Base-by-base conservation (phyloP, 106 monocot genomes). In the Posidonia australis region DNA sequence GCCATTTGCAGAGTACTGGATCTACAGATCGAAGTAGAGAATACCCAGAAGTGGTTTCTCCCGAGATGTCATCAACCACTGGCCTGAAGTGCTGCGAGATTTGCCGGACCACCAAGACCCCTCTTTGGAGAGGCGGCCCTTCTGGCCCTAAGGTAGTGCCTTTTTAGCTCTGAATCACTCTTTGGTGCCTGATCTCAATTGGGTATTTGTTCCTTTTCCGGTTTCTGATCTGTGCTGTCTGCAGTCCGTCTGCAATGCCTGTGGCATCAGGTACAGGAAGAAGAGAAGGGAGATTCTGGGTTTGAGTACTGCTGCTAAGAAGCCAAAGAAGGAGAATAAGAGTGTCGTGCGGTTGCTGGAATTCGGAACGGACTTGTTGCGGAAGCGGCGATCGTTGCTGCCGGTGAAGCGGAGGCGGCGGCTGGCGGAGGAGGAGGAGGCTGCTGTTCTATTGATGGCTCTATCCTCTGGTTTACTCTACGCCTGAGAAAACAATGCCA, bases 61-160 rank as follows among this genome's bases (percentile, higher is more conserved):
- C 6, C 28, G 61, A 61, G 30, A 61, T 20, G 24, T 64, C 46
- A 11, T 45, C 44, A 6, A 45, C 64, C 6, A 7, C 14, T 27
- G 64, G 55, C 30, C n/a, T 52, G 28, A 66, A 66, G 51, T 30
- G 30, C 66, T 74, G 74, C 21, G 58, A 57, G 36, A 46, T 30
- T 42, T 74, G 74, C 66, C 17, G 66, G 24, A 60, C 74, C 16
- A 74, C 74, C 9, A 58, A 66, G 23, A 74, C 74, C 46, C 74
- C 74, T 32, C 74, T 74, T 23, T 74, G 74, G 74, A 65, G 74
- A 36, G 66, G 74, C 28, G 74, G 74, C 49, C 74, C 74, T 16
- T 58, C 74, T 0, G 74, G 74, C 18, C 74, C 74, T 32, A 74
- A 74, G 74, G 74, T 74, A 47, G 24, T 22, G 5, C 22, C 23